Evolutionary conservation across 78 protist genomes (phyloP).

Genomic region (Ministeria vibrans): DNA sequence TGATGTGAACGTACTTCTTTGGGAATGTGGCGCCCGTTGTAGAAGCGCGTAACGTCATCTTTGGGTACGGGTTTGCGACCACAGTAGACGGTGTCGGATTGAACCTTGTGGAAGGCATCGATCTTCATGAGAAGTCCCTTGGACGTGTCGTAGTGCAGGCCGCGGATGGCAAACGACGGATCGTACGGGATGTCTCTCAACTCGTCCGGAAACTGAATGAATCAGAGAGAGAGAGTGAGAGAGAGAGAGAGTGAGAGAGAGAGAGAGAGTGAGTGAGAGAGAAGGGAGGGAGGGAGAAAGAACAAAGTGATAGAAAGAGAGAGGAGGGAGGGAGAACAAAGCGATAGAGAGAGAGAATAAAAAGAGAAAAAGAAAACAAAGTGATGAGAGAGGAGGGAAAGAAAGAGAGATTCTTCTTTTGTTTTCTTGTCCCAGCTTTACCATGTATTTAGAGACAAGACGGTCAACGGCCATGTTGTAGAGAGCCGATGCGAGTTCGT

Average conservation of each 20-base stretch:
- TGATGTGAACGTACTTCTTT: no score
- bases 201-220: not conserved
- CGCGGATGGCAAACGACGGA: not conserved
- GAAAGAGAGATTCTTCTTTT: not conserved
- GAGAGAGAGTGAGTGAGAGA: not conserved
- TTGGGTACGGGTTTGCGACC: not conserved
- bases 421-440: not conserved
- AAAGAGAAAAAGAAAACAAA: not conserved
- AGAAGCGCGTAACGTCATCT: not conserved
- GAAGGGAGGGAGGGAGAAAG: not conserved
- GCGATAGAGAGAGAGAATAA: not conserved
- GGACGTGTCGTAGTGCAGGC: not conserved
- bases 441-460: not conserved
- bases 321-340: not conserved
- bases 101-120: not conserved
- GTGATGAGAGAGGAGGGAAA: not conserved
- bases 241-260: not conserved
- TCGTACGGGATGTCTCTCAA: not conserved
- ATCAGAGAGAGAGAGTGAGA: not conserved
- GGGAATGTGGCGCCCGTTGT: no score
- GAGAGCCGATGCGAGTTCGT: not conserved
- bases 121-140: conserved; percentile 1
- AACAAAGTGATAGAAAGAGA: not conserved
- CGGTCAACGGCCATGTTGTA: not conserved
- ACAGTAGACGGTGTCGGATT: not conserved